These are phyloP conservation scores for Salix purpurea DNA, from an alignment of 345 rosid genomes.

Conservation along the genomic window DNA sequence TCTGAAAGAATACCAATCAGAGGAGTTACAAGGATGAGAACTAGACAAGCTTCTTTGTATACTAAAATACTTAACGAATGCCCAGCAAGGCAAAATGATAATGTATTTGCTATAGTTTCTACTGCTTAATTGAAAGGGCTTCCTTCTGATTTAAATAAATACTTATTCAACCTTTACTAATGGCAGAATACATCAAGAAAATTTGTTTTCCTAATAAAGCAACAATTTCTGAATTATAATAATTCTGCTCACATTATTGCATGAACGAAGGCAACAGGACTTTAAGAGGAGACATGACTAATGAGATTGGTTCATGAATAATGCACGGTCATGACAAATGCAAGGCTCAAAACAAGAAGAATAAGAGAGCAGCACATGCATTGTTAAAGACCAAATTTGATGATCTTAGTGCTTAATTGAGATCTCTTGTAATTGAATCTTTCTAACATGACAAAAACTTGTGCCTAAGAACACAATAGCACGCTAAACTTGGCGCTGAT, in stretches of 20 bases:
- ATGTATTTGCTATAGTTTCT: neutral
- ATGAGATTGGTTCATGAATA: neutral
- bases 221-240: neutral
- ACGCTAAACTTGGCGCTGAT: neutral
- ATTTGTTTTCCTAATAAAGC: neutral
- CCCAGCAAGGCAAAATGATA: neutral
- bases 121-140: neutral
- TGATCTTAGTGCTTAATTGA: neutral
- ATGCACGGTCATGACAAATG: neutral
- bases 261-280: neutral
- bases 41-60: neutral
- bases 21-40: neutral
- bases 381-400: neutral
- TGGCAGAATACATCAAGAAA: neutral
- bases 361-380: neutral
- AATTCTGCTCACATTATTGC: neutral
- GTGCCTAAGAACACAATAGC: neutral
- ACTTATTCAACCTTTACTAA: neutral
- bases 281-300: neutral
- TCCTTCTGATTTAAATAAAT: neutral
- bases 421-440: neutral
- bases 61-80: neutral
- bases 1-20: conserved; percentile 6
- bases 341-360: neutral
- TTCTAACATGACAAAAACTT: neutral